These are phyloP conservation scores for Cylindrodendrum hubeiense DNA, from an alignment of 2,329 filamentous ascomycete genomes.

Conservation along the genomic window DNA sequence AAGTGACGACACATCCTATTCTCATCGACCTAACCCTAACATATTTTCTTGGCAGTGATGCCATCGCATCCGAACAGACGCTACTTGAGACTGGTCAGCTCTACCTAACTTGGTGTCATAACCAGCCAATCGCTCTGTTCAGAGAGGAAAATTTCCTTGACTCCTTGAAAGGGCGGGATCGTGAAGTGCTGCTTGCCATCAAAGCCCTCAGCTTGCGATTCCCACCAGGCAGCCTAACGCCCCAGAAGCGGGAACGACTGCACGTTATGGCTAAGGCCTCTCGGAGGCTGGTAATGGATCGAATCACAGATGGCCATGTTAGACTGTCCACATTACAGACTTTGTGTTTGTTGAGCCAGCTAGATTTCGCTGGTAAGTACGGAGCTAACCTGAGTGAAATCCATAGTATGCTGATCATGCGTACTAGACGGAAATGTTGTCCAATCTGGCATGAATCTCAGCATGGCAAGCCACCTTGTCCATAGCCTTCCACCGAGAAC, in stretches of 20 bases:
- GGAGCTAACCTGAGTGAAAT: too few relatives aligned
- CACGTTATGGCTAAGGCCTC: slow-evolving; percentile 23
- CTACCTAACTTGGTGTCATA: slow-evolving; percentile 62
- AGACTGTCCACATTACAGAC: slow-evolving; percentile 55
- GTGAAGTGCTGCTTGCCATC: slow-evolving; percentile 49
- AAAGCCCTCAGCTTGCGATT: slow-evolving; percentile 59
- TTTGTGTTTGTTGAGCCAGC: slow-evolving; percentile 52
- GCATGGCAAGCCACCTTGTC: slow-evolving; percentile 40
- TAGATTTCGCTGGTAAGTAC: slow-evolving; percentile 51
- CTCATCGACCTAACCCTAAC: not conserved
- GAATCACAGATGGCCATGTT: slow-evolving; percentile 49
- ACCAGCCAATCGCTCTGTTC: slow-evolving; percentile 63
- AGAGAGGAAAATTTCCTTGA: slow-evolving; percentile 53
- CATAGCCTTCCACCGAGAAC: slow-evolving; percentile 32
- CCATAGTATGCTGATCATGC: not conserved
- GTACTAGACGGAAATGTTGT: slow-evolving; percentile 37
- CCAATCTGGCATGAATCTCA: slow-evolving; percentile 38
- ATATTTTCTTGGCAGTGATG: not conserved
- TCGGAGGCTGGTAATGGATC: slow-evolving; percentile 47
- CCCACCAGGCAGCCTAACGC: slow-evolving; percentile 34
- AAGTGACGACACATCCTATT: not conserved
- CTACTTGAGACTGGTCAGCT: slow-evolving; percentile 43
- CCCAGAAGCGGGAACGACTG: slow-evolving; percentile 24
- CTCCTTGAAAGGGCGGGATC: slow-evolving; percentile 52
- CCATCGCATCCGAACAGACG: not conserved